A percentile compares a stretch with the other conserved stretches of the same genome.
phyloP scores from a whole-genome alignment of 768 basidiomycete genomes.

The Tulasnella sp. region DNA sequence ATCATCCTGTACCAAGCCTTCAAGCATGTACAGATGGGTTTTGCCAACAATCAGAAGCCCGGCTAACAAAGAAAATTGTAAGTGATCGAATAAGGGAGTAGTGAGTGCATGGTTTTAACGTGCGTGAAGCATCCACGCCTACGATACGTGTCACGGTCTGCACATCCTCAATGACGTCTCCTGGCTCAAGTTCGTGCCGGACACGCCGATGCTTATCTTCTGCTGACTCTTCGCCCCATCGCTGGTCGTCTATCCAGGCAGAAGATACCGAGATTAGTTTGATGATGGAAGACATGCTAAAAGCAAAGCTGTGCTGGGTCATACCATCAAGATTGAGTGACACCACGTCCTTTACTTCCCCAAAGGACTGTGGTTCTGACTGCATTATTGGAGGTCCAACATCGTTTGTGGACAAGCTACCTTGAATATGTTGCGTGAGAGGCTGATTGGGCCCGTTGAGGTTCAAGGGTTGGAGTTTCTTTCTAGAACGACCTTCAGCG shows the following conservation, averaged over 20 bases:
- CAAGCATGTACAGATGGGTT: conserved; percentile 79
- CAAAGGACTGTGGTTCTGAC: conserved; percentile 61
- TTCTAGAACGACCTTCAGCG: conserved; percentile 33
- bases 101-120: conserved; percentile 25
- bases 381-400: conserved; percentile 42
- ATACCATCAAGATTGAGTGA: conserved; percentile 52
- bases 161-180: conserved; percentile 80
- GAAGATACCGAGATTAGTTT: conserved; percentile 1
- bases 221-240: conserved; percentile 61
- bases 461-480: conserved; percentile 52
- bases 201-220: conserved; percentile 86
- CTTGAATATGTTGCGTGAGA: background rate
- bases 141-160: conserved; percentile 77
- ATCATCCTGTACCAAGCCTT: conserved; percentile 79
- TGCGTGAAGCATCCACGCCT: conserved; percentile 88
- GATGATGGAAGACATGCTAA: background rate
- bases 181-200: conserved; percentile 75
- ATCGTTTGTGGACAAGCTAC: conserved; percentile 28
- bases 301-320: conserved; percentile 6
- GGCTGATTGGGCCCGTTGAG: background rate
- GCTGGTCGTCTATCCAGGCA: conserved; percentile 31
- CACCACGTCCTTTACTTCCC: conserved; percentile 57
- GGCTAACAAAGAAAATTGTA: conserved; percentile 34
- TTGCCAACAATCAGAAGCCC: conserved; percentile 81
- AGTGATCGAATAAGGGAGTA: background rate